Evolutionary conservation across 2,329 filamentous ascomycete genomes (phyloP), one percentile per base, ranked within the genome.

Genomic region (Diaporthe citrichinensis): DNA sequence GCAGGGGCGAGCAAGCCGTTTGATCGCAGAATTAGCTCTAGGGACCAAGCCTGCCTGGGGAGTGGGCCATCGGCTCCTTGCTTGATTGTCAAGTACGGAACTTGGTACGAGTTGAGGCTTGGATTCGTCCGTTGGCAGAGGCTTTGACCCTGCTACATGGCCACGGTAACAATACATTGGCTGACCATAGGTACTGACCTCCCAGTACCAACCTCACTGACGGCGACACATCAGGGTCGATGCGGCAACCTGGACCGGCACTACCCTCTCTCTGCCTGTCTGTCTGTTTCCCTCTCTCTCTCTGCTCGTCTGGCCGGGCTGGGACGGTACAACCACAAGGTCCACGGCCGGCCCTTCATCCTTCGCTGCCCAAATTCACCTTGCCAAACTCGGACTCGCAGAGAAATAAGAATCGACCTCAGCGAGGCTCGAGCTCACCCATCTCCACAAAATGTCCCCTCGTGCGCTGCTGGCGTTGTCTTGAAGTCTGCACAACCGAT

Each of bases 401-500:
- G 75, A 68, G 79, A 76, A 79, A 79, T 78, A 78, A 79, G 55
- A 75, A 73, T 72, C 69, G 76, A 75, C 57, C 69, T 71, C 61
- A 58, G 80, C 82, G 78, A 80, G 78, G 79, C 78, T 81, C 80
- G 79, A 80, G 76, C 79, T 81, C 79, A 80, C 80, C 62, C 81
- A 80, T 81, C 80, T 81, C 81, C 82, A 80, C 83, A 83, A 80
- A 76, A 57, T 59, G 55, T 51, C 55, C 53, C 80, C 79, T 80
- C 83, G 82, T 82, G 81, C 80, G 79, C 79, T 80, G 83, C 80
- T 81, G 80, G 82, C 81, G 81, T 82, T 86, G 85, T 86, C 85
- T 87, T 84, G 81, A 85, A 83, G 79, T 83, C 83, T 86, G 84
- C 85, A 79, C 85, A 79, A 86, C 84, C 81, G 77, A 78, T 80